These are phyloP conservation scores for Leucocoprinus sp. DNA, from an alignment of 768 basidiomycete genomes.

Conservation along the genomic window DNA sequence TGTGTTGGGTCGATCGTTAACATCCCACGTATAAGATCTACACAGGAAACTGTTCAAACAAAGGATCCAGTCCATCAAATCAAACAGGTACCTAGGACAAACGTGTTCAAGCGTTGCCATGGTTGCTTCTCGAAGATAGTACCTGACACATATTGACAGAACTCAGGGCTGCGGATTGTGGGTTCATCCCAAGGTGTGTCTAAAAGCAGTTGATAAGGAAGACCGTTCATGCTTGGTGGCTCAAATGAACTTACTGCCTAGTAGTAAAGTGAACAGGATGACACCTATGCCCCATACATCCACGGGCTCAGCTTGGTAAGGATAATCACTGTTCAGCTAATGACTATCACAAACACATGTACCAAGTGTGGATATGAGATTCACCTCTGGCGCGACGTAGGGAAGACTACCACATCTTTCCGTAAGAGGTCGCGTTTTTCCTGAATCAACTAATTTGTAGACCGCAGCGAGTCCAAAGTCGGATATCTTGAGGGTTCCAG, in stretches of 20 bases:
- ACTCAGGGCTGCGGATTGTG: slow-evolving; percentile 72
- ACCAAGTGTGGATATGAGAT: slow-evolving; percentile 11
- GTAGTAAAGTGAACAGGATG: slow-evolving; percentile 84
- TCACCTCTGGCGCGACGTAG: slow-evolving; percentile 90
- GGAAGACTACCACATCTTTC: slow-evolving; percentile 90
- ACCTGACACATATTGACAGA: slow-evolving; percentile 62
- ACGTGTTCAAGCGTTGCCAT: slow-evolving; percentile 60
- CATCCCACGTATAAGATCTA: slow-evolving; percentile 72
- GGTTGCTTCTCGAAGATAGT: slow-evolving; percentile 67
- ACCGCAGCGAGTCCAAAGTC: slow-evolving; percentile 95
- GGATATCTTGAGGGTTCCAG: slow-evolving; percentile 83
- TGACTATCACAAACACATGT: background rate
- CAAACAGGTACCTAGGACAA: slow-evolving; percentile 55
- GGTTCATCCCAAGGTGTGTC: slow-evolving; percentile 99
- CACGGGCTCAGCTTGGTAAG: slow-evolving; percentile 87
- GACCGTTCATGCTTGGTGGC: background rate
- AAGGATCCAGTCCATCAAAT: background rate
- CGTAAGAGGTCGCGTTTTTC: slow-evolving; percentile 64
- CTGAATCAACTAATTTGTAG: slow-evolving; percentile 74
- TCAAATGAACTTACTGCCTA: slow-evolving; percentile 65
- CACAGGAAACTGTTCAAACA: background rate
- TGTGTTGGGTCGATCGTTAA: slow-evolving; percentile 61
- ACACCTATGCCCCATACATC: slow-evolving; percentile 97
- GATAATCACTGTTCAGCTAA: slow-evolving; percentile 55
- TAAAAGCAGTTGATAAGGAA: background rate